These are phyloP conservation scores for Monosporascus cannonballus DNA, from an alignment of 2,329 filamentous ascomycete species.

Conservation along the genomic window DNA sequence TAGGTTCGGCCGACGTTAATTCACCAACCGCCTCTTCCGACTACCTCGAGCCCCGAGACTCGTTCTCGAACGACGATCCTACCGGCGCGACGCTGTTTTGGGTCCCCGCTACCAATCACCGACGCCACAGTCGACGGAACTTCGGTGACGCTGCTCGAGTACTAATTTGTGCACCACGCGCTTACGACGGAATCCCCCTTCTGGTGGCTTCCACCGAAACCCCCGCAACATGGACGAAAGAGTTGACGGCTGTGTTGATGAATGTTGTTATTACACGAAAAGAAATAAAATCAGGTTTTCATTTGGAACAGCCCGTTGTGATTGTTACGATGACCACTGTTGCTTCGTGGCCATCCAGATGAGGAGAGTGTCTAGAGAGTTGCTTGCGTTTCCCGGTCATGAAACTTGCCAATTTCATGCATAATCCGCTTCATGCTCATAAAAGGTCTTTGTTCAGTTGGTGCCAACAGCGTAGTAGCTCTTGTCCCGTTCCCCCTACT, in stretches of 20 bases:
- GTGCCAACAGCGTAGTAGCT: constrained; percentile 3
- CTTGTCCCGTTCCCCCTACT: neutral
- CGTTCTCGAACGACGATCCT: constrained; percentile 14
- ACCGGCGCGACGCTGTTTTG: constrained; percentile 9
- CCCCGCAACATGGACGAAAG: constrained; percentile 17
- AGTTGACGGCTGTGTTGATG: constrained; percentile 19
- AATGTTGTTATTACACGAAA: constrained; percentile 29
- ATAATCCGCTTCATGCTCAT: constrained; percentile 14
- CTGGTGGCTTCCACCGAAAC: constrained; percentile 11
- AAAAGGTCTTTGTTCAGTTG: constrained; percentile 2
- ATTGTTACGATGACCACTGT: constrained; percentile 10
- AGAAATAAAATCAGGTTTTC: constrained; percentile 31
- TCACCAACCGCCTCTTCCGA: constrained; percentile 19
- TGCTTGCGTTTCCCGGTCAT: constrained; percentile 24
- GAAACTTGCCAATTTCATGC: constrained; percentile 22
- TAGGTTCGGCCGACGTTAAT: constrained; percentile 96
- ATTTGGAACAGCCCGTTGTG: constrained; percentile 25
- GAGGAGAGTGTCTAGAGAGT: constrained; percentile 25
- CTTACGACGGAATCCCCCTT: constrained; percentile 11
- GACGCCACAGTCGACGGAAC: constrained; percentile 2
- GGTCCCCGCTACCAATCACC: neutral
- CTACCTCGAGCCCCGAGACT: constrained; percentile 14
- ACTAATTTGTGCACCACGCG: constrained; percentile 17
- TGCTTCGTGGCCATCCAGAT: constrained; percentile 17
- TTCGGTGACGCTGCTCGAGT: constrained; percentile 18